Conservation (phyloP, 768 basidiomycete species). For the Pleurotus pulmonarius region DNA sequence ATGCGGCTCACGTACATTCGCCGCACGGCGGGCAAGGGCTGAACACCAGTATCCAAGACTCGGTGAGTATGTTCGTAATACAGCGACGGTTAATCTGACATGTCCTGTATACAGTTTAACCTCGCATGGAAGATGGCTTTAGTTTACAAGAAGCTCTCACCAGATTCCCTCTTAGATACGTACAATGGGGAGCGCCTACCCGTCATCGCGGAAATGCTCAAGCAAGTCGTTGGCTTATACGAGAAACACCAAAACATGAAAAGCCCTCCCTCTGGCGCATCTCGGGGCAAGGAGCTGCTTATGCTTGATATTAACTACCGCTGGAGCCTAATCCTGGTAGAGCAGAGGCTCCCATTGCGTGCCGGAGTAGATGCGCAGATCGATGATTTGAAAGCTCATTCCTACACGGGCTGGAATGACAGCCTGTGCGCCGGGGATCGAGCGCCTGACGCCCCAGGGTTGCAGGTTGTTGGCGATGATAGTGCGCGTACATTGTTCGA, state of each 20-base stretch:
- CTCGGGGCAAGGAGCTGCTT: slow-evolving; percentile 7
- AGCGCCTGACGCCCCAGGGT: slow-evolving; percentile 15
- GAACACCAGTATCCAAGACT: slow-evolving; percentile 20
- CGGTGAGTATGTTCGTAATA: slow-evolving; percentile 7
- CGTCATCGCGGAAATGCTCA: slow-evolving; percentile 23
- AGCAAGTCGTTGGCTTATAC: slow-evolving; percentile 15
- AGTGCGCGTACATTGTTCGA: slow-evolving; percentile 3
- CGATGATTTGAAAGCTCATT: background rate
- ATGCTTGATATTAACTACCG: slow-evolving; percentile 23
- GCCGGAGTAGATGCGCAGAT: background rate
- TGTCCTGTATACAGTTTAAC: slow-evolving; percentile 13
- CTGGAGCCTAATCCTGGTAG: slow-evolving; percentile 19
- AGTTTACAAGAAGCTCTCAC: slow-evolving; percentile 15
- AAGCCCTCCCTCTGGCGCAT: background rate
- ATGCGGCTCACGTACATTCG: slow-evolving; percentile 18
- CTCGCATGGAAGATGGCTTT: slow-evolving; percentile 22
- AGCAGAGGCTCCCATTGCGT: slow-evolving; percentile 10
- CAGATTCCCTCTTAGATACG: slow-evolving; percentile 15
- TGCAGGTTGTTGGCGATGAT: background rate
- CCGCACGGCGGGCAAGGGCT: slow-evolving; percentile 19
- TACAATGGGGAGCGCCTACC: slow-evolving; percentile 22
- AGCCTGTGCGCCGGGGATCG: slow-evolving; percentile 15
- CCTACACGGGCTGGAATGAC: background rate
- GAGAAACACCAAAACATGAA: slow-evolving; percentile 1
- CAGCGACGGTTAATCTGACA: background rate